A percentile compares a stretch with the other conserved stretches of the same genome.
Evolutionary conservation across 2,329 filamentous ascomycete species (phyloP).

Genomic region (Cordyceps farinosa): DNA sequence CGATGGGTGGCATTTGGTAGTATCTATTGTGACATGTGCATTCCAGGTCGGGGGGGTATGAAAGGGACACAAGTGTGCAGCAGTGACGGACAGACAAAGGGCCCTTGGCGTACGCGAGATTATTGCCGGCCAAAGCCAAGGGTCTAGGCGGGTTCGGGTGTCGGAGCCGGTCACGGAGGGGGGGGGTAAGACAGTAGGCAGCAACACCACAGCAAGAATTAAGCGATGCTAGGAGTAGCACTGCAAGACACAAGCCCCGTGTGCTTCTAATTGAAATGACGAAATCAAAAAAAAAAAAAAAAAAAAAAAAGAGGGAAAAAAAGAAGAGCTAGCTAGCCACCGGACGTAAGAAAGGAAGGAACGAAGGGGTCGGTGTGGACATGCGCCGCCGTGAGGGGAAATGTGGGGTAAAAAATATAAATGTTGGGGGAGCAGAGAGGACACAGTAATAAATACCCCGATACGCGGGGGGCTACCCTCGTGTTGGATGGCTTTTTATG

Average conservation of each 20-base stretch:
- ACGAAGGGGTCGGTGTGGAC: neutral
- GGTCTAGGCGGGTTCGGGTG: neutral
- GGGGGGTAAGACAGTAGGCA: neutral
- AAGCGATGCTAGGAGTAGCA: too few species aligned
- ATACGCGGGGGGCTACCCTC: too few species aligned
- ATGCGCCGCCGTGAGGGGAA: neutral
- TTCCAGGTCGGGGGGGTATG: too few species aligned
- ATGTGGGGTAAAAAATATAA: neutral
- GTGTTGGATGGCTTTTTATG: too few species aligned
- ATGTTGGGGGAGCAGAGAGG: too few species aligned
- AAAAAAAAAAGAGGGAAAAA: neutral
- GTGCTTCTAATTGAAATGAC: too few species aligned
- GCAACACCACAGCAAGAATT: neutral
- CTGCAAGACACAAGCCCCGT: too few species aligned
- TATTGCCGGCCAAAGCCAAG: neutral
- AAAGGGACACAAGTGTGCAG: neutral
- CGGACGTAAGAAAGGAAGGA: neutral
- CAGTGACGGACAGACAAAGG: neutral
- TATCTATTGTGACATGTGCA: neutral
- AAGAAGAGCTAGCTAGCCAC: neutral
- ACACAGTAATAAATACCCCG: too few species aligned
- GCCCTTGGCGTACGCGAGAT: neutral
- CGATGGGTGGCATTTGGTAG: neutral
- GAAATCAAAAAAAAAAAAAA: neutral
- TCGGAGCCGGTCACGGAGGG: slow-evolving; percentile 3